Base-by-base conservation (phyloP, 2,329 filamentous ascomycete species). In the Fusarium mexicanum region DNA sequence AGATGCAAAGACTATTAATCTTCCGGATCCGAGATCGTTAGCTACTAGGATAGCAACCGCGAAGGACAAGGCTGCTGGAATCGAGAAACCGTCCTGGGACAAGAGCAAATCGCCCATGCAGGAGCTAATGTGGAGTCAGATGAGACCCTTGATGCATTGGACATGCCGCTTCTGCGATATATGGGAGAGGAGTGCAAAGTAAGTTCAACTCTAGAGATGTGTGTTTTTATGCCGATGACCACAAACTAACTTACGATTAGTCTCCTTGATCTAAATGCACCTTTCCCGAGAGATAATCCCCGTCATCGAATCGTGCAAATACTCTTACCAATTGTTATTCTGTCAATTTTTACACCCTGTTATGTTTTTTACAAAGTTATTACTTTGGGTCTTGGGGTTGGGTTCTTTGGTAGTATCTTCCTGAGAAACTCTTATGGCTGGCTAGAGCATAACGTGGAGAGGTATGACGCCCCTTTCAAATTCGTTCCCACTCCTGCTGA, bases 101-200 rank as follows among this genome's bases (percentile, higher is more conserved):
- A 95, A 95, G 82, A 93, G 92, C 8, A 94, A 94, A 78, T 87
- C 92, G 18, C 93, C 93, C 0, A 91, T 95, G 86, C 91, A 93
- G 77, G 90, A 90, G 12, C 90, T 90, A 0, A 92, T 95, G 82
- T 94, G 93, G 91, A 88, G 87, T 16, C 91, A 92, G 79, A 93
- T 94, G 83, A 86, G 91, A 48, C 91, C 91, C 0, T 81, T 92
- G 18, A 94, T 95, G 92, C 85, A 86, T 61, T 79, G 77, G 0
- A 76, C 86, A 10, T 81, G 83, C 3, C 82, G 84, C 10, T 37
- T 79, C 17, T 78, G 77, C 4, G 86, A 88, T 67, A 82, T 81
- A 0, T 88, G 83, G 80, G 85, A 87, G 65, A 77, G 84, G 0
- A 78, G 86, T 57, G 83, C 77, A 10, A 86, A 86, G 73, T 76